Base-by-base conservation (phyloP, 257 asterid species). In the Ballota nigra region DNA sequence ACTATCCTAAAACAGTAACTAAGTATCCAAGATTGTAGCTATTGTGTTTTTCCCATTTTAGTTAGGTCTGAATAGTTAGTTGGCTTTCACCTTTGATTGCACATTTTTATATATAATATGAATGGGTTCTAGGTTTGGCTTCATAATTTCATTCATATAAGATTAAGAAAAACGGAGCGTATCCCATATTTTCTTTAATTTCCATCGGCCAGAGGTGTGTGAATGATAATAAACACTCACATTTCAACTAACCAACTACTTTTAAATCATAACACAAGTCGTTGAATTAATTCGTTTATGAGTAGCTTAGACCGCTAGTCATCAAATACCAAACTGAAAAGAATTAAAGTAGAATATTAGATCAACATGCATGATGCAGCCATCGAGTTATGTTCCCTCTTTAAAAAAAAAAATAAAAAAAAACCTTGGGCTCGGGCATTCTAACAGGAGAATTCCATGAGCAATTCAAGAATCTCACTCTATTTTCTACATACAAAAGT, bases 401-500 rank as follows among this genome's bases (percentile, higher is more conserved):
- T 45, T 3, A 38, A 38, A 10, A 38, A 4, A 38, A 10, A 10
- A 10, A 38, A 9, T 1, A 10, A 38, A 0, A 38, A 38, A 38
- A 38, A 38, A 38, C 13, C 15, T 6, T n/a, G n/a, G n/a, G n/a
- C n/a, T n/a, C n/a, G n/a, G n/a, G 38, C 38, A 33, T 33, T 33
- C 34, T 11, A 36, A 10, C 0, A 9, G 45, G 45, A 31, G 68
- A 64, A 45, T 31, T 23, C 34, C 7, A 23, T 66, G 40, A 26
- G 10, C 59, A 66, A 4, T 64, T 26, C 71, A 13, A 22, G 58
- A 9, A 49, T 52, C 40, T 12, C 11, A 10, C 20, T 13, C 47
- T 51, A 56, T 31, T 67, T 77, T 72, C 51, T 66, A 60, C 69
- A 19, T 61, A 61, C 69, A 64, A 70, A 72, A 70, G 67, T 75